A percentile compares a stretch with the other conserved stretches of the same genome.
phyloP scores from a whole-genome alignment of 768 basidiomycete genomes.

The Lentinula guzmanii region DNA sequence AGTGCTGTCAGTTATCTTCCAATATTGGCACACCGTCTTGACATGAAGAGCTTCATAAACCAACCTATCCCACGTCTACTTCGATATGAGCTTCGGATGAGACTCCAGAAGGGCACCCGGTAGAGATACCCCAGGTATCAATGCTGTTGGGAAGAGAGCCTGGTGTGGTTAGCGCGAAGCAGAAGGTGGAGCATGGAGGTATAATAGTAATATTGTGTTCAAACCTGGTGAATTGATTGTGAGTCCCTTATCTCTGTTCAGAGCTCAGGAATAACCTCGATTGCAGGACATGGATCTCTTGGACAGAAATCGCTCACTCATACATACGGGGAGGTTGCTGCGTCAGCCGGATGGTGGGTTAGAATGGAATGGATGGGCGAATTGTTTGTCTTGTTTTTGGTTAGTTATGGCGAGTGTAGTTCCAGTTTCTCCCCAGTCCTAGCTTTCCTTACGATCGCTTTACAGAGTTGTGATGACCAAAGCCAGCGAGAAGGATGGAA shows the following conservation, averaged over 20 bases:
- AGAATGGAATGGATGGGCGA: slow-evolving; percentile 85
- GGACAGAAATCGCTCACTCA: slow-evolving; percentile 74
- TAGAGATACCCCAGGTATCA: slow-evolving; percentile 82
- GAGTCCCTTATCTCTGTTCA: no score
- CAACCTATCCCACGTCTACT: slow-evolving; percentile 87
- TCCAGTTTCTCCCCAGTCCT: slow-evolving; percentile 4
- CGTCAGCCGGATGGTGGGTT: slow-evolving; percentile 81
- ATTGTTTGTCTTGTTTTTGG: slow-evolving; percentile 85
- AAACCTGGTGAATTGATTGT: slow-evolving; percentile 66
- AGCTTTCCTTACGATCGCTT: slow-evolving; percentile 5
- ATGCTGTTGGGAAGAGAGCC: slow-evolving; percentile 80
- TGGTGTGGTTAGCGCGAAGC: slow-evolving; percentile 78
- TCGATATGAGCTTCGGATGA: slow-evolving; percentile 81
- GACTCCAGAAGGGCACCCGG: slow-evolving; percentile 60
- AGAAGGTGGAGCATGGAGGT: slow-evolving; percentile 85
- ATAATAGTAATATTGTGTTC: slow-evolving; percentile 73
- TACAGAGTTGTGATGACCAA: slow-evolving; percentile 83
- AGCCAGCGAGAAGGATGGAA: slow-evolving; percentile 68
- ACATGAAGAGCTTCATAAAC: slow-evolving; percentile 91
- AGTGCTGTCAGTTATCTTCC: slow-evolving; percentile 68
- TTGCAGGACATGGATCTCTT: slow-evolving; percentile 71
- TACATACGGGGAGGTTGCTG: slow-evolving; percentile 77
- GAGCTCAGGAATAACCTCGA: no score
- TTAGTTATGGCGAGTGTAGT: slow-evolving; percentile 74
- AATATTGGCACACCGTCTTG: slow-evolving; percentile 53